Conservation (phyloP, 2,329 filamentous ascomycete genomes). For the Curvularia sp. region DNA sequence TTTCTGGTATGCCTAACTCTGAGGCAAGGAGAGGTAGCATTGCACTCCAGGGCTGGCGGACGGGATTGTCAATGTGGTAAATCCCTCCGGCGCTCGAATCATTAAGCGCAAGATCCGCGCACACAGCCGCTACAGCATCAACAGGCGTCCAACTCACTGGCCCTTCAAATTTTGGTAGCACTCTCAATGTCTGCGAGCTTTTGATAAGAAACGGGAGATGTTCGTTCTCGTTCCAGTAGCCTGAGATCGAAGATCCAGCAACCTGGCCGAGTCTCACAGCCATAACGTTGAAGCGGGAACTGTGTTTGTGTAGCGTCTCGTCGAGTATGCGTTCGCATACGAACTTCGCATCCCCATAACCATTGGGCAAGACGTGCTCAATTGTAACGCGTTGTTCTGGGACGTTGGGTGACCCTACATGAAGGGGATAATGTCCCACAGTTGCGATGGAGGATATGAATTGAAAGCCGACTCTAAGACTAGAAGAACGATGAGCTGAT, state of each 20-base stretch:
- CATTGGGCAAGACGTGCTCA: slow-evolving; percentile 53
- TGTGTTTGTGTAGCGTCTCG: slow-evolving; percentile 56
- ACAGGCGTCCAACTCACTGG: slow-evolving; percentile 56
- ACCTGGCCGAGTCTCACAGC: slow-evolving; percentile 61
- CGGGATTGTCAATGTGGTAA: slow-evolving; percentile 58
- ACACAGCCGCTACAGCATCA: slow-evolving; percentile 49
- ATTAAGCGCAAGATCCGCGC: slow-evolving; percentile 46
- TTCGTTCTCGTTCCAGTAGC: slow-evolving; percentile 64
- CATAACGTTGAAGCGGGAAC: slow-evolving; percentile 54
- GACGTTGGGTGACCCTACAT: slow-evolving; percentile 36
- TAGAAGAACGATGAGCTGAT: slow-evolving; percentile 16
- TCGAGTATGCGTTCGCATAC: slow-evolving; percentile 61
- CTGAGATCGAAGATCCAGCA: slow-evolving; percentile 58
- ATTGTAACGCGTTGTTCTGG: slow-evolving; percentile 56
- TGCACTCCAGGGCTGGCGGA: slow-evolving; percentile 52
- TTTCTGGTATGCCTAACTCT: slow-evolving; percentile 32
- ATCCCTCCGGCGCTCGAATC: slow-evolving; percentile 40
- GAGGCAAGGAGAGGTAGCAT: slow-evolving; percentile 48
- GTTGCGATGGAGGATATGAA: slow-evolving; percentile 55
- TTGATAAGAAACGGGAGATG: slow-evolving; percentile 61
- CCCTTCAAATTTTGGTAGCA: slow-evolving; percentile 43
- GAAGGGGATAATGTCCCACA: slow-evolving; percentile 37
- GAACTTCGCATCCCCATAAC: slow-evolving; percentile 63
- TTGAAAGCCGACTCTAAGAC: slow-evolving; percentile 47
- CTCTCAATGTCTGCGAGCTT: slow-evolving; percentile 56